Percentiles rank a stretch among this genome's conserved stretches.
phyloP scores from a whole-genome alignment of 2,329 filamentous ascomycete species.

The Nannizzia gypsea region DNA sequence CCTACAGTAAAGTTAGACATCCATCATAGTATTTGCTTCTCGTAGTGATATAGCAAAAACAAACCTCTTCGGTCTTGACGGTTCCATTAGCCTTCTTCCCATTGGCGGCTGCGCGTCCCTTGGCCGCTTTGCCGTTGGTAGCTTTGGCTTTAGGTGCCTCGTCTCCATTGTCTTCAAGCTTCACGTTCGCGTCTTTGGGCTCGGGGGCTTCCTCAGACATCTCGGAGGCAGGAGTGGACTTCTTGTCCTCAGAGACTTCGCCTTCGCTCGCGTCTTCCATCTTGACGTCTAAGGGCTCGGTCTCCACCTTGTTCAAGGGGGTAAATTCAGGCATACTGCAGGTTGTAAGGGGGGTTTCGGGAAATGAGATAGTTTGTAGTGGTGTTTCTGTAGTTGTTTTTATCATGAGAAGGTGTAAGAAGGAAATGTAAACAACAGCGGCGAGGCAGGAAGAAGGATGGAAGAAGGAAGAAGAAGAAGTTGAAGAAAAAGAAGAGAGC shows the following conservation, averaged over 20 bases:
- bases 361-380: too few species aligned
- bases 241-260: not conserved
- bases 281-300: not conserved
- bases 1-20: not conserved
- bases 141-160: not conserved
- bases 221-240: not conserved
- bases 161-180: not conserved
- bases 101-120: not conserved
- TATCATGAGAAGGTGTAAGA: too few species aligned
- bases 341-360: not conserved
- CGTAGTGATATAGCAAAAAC: not conserved
- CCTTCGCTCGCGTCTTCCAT: not conserved
- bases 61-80: not conserved
- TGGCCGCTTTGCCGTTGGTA: not conserved
- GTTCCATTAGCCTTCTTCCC: not conserved
- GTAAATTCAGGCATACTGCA: conserved; percentile 11
- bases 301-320: conserved; percentile 9
- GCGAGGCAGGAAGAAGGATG: too few species aligned
- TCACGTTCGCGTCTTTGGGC: not conserved
- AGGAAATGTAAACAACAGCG: too few species aligned
- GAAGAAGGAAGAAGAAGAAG: too few species aligned
- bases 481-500: too few species aligned
- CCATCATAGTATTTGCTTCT: not conserved
- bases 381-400: too few species aligned
- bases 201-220: not conserved